Evolutionary conservation across 495 filamentous ascomycete species (phyloP), one percentile per base, ranked within the genome.

Genomic region (Beverwykella pulmonaria): DNA sequence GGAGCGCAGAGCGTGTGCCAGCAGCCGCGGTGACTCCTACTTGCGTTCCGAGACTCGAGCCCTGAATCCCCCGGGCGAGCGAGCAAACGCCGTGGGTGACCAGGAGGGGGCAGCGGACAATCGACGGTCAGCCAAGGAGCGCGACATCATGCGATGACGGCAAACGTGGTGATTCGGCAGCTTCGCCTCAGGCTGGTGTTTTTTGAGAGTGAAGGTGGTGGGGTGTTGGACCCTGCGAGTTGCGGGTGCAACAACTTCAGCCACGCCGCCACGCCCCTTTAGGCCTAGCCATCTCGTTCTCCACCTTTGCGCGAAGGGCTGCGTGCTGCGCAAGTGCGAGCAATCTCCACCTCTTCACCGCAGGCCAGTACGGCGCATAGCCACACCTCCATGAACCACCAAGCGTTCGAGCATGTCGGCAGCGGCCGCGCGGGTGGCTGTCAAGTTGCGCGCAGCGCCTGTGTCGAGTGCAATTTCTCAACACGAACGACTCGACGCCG

Each of bases 21-120:
- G 61, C 61, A 64, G 61, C 61, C 61, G 61, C 61, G 52, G 32
- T 17, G 30, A 20, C 54, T 57, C 54, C 54, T 57, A 12, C 9
- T 3, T n/a, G 39, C 15, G 2, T 44, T 44, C 39, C 17, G 6
- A n/a, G 48, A n/a, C 39, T 44, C 39, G 6, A 9, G 39, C 2
- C 32, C 32, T 34, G 30, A n/a, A n/a, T n/a, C n/a, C n/a, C n/a
- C n/a, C n/a, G 32, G 4, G 9, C 53, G 53, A 25, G 53, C 25
- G 53, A 20, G 27, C 53, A 36, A 55, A 55, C 29, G 19, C 14
- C 4, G 53, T 8, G 22, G 23, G 6, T 1, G n/a, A n/a, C 26
- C 53, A 20, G 15, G 20, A n/a, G 19, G 53, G n/a, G 53, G 53
- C 53, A 34, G n/a, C 27, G 26, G 29, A 55, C 53, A 32, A 29